phyloP scores from a whole-genome alignment of 2,329 filamentous ascomycete genomes.

The Exserohilum turcica region DNA sequence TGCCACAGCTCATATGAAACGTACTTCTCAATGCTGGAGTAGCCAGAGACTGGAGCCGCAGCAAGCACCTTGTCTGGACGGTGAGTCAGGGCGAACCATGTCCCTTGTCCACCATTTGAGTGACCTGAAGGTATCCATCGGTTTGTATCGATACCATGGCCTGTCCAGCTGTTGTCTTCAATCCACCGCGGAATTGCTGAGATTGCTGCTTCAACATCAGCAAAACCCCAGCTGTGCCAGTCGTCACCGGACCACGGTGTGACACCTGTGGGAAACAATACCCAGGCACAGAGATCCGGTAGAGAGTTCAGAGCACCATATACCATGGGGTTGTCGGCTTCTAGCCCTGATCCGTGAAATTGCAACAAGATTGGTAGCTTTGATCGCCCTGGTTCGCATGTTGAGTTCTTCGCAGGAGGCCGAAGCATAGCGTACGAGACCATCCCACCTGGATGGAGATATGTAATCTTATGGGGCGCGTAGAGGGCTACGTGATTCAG shows the following conservation, averaged over 20 bases:
- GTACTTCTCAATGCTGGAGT: conserved; percentile 64
- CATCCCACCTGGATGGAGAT: conserved; percentile 58
- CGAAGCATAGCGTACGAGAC: conserved; percentile 63
- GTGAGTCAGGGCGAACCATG: conserved; percentile 63
- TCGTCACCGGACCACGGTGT: conserved; percentile 66
- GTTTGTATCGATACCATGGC: conserved; percentile 52
- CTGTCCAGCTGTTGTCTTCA: conserved; percentile 54
- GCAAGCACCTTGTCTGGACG: conserved; percentile 62
- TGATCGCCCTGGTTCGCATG: conserved; percentile 24
- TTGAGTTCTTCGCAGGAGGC: conserved; percentile 55
- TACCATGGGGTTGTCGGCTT: conserved; percentile 56
- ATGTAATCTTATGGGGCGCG: conserved; percentile 60
- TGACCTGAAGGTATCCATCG: conserved; percentile 62
- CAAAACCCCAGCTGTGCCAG: conserved; percentile 65
- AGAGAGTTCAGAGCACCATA: conserved; percentile 56
- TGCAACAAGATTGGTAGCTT: conserved; percentile 56
- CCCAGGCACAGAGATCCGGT: conserved; percentile 60
- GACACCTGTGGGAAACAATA: conserved; percentile 61
- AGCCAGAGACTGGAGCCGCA: conserved; percentile 63
- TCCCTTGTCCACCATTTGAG: conserved; percentile 65
- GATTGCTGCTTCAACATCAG: conserved; percentile 61
- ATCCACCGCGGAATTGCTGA: conserved; percentile 58
- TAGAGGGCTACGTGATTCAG: conserved; percentile 37
- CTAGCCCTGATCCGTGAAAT: conserved; percentile 63
- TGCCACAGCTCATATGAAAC: conserved; percentile 63